Base-by-base conservation (phyloP, 345 rosid genomes). In the Carallia pectinifolia region DNA sequence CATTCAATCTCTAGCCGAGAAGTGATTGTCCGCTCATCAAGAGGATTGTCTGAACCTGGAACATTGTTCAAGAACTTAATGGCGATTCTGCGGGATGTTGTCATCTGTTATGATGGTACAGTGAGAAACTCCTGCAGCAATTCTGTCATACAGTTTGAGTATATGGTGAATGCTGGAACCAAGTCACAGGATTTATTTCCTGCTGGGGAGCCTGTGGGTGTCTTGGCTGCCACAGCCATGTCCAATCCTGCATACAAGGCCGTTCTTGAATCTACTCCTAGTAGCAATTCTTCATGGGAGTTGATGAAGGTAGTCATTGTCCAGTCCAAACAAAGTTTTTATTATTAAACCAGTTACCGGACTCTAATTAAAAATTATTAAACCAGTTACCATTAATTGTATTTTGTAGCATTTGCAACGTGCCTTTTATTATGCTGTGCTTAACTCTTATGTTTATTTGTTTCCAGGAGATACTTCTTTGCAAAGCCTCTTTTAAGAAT, bases 161-260 rank as follows among this genome's bases (percentile, higher is more conserved):
- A 95, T 79, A 97, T 84, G 47, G 74, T 71, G 61, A 80, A 73
- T 60, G 72, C 85, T 61, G 88, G 87, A 76, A 72, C 60, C 36
- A 78, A 79, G 69, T 74, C 83, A 31, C 89, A 73, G 61, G 81
- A 74, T 66, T 65, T 84, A 62, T 89, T 85, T 74, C 90, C 90
- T 64, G 91, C 99, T 6, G 97, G 99, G 66, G 99, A 95, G 72
- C 99, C 99, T 58, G 97, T 95, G 59, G 99, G 99, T 60, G 98
- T 92, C 50, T 81, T 92, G 74, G 97, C 99, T 67, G 98, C 99
- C 52, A 95, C 99, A 66, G 96, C 97, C 23, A 92, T 95, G 96
- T 92, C 97, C 44, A 92, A 83, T 80, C 98, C 99, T 74, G 99
- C 99, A 6, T 95, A 92, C 62, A 95, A 92, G 78, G 99, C 99